A percentile compares a stretch with the other conserved stretches of the same genome.
Conservation (phyloP, 371 early-diverging fungal species). For the Homolaphlyctis polyrhiza region DNA sequence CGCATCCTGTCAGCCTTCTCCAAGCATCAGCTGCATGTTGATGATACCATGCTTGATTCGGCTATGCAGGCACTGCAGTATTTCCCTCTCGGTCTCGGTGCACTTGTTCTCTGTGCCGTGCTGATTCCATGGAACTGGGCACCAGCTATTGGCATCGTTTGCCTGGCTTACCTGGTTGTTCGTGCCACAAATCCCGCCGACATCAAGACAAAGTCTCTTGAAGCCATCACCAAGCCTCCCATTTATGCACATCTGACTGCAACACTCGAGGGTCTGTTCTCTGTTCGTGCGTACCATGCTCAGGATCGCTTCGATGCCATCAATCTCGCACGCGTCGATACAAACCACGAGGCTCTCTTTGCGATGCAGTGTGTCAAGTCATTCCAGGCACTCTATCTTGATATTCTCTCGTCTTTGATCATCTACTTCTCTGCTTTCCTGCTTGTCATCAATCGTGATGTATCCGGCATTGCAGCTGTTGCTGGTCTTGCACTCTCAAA, state of each 20-base stretch:
- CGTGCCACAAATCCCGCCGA: conserved; percentile 33
- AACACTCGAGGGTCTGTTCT: conserved; percentile 57
- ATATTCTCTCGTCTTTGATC: conserved; percentile 23
- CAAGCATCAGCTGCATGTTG: conserved; percentile 43
- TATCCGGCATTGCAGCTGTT: conserved; percentile 16
- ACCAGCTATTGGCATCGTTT: conserved; percentile 15
- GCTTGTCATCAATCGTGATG: conserved; percentile 10
- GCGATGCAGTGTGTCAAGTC: conserved; percentile 30
- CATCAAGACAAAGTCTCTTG: conserved; percentile 43
- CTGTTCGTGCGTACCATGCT: conserved; percentile 58
- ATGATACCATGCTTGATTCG: conserved; percentile 45
- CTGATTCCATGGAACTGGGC: conserved; percentile 42
- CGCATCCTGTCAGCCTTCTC: conserved; percentile 46
- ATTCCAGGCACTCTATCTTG: conserved; percentile 28
- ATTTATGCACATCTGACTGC: conserved; percentile 60
- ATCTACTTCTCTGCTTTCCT: conserved; percentile 15
- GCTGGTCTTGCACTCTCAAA: conserved; percentile 53
- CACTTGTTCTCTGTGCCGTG: conserved; percentile 33
- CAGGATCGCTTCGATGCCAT: conserved; percentile 43
- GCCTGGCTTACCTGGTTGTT: conserved; percentile 19
- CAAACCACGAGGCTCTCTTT: conserved; percentile 52
- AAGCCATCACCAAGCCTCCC: conserved; percentile 50
- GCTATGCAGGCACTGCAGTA: conserved; percentile 33
- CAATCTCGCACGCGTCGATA: conserved; percentile 51
- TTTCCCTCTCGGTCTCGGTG: conserved; percentile 32